These are phyloP conservation scores for Floccularia luteovirens DNA, from an alignment of 768 basidiomycete species.

Conservation along the genomic window DNA sequence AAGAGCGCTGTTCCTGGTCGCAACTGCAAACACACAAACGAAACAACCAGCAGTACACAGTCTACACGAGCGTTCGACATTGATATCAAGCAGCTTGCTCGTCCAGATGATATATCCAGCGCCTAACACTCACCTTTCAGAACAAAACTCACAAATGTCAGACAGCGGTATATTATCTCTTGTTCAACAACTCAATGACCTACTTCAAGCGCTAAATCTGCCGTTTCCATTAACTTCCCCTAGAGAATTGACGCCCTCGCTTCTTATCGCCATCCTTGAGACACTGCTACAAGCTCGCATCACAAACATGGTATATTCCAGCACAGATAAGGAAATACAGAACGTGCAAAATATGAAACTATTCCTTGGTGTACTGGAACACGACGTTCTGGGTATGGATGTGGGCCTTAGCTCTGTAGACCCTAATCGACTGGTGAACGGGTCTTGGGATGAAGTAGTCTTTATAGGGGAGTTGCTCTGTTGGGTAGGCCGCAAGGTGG, in stretches of 20 bases:
- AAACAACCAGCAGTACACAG: too few species aligned
- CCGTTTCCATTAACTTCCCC: conserved; percentile 42
- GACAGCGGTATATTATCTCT: too few species aligned
- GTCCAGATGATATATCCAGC: too few species aligned
- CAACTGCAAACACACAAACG: too few species aligned
- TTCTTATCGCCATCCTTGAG: conserved; percentile 66
- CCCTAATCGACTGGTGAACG: conserved; percentile 54
- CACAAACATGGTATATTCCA: conserved; percentile 22
- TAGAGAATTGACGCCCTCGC: conserved; percentile 60
- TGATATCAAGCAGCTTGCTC: too few species aligned
- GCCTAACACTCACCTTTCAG: too few species aligned
- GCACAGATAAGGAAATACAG: conserved; percentile 18
- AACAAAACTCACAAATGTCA: too few species aligned
- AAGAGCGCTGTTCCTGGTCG: too few species aligned
- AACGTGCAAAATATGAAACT: conserved; percentile 63
- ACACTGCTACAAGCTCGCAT: conserved; percentile 48
- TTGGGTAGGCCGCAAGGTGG: conserved; percentile 50
- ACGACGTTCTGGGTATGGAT: conserved; percentile 51
- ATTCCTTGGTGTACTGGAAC: conserved; percentile 67
- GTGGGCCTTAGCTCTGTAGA: conserved; percentile 63
- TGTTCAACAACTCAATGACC: conserved; percentile 33
- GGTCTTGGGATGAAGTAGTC: conserved; percentile 59
- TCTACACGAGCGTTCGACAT: too few species aligned
- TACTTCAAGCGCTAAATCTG: conserved; percentile 35
- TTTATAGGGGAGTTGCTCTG: conserved; percentile 62